Base-by-base conservation (phyloP, 1,284 basidiomycete species). In the Rhodotorula sp. region DNA sequence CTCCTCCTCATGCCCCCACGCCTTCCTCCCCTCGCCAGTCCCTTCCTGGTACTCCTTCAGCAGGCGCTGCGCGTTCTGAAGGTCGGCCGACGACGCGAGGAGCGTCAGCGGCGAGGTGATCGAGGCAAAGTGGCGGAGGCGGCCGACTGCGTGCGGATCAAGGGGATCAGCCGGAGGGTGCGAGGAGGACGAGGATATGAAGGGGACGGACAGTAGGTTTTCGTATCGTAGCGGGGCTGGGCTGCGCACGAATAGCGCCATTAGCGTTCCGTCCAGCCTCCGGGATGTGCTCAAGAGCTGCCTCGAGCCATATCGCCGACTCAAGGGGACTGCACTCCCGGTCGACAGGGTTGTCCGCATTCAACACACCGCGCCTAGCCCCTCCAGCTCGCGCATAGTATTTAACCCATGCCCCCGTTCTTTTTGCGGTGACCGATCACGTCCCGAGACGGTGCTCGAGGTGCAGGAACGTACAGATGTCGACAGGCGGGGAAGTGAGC, bases 91-190 rank as follows among this genome's bases (percentile, higher is more conserved):
- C 10, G 82, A 82, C 1, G 84, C 83, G 58, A 86, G 80, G 34
- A 86, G 81, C 10, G 85, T 86, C 27, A 85, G 77, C 0, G 85
- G 85, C 4, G 84, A 85, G 0, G 85, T 86, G 57, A 84, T 83
- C 9, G 80, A 81, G 75, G 84, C 83, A 76, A 86, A 86, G 77
- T 86, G 84, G 15, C 78, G 68, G 13, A 85, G 77, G 34, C 85
- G 82, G n/a, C 85, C 85, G 65, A 70, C 75, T 76, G 64, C 2
- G 59, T 10, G n/a, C 4, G 15, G 3, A 4, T 2, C 12, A n/a
- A 36, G 46, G 32, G 15, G 25, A 36, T 34, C 15, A 37, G 50
- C 1, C 10, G 17, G 39, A 8, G 22, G 37, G 9, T 3, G 39
- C 8, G 39, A 60, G 29, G 34, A n/a, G 41, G 15, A 4, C 15